Conservation (phyloP, 1,139 yeast species). For the Candida mesenterica region DNA sequence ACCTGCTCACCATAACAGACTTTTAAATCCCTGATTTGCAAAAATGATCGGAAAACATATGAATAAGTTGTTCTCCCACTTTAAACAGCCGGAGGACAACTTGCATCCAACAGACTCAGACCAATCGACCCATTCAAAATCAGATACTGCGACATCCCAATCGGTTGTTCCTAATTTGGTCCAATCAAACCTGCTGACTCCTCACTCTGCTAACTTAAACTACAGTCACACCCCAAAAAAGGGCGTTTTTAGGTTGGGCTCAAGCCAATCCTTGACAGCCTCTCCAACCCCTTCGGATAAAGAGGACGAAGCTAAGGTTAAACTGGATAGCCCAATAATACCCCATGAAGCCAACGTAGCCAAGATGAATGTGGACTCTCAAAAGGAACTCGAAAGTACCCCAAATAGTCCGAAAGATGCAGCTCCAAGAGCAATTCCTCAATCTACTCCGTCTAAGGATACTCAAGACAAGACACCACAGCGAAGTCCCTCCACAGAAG, state of each 20-base stretch:
- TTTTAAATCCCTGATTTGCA: not conserved
- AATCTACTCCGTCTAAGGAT: too few relatives aligned
- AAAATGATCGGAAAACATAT: slow-evolving; percentile 50
- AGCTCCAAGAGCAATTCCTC: not conserved
- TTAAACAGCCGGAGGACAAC: slow-evolving; percentile 24
- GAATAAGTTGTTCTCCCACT: slow-evolving; percentile 31
- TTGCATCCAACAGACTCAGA: slow-evolving; percentile 37
- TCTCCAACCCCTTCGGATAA: not conserved
- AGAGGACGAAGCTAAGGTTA: not conserved
- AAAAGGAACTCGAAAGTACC: not conserved
- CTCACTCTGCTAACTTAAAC: too few relatives aligned
- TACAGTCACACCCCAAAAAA: not conserved
- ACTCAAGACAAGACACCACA: too few relatives aligned
- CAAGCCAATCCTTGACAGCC: not conserved
- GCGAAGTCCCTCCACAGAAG: too few relatives aligned
- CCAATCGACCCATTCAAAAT: slow-evolving; percentile 17
- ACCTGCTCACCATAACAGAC: too few relatives aligned
- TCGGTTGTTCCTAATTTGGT: too few relatives aligned
- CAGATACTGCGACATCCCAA: not conserved
- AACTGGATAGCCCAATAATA: not conserved
- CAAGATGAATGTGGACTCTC: not conserved
- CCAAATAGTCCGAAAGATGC: not conserved
- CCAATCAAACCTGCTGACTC: too few relatives aligned
- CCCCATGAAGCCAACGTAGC: not conserved
- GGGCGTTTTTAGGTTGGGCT: not conserved